Evolutionary conservation across 345 rosid genomes (phyloP).

Genomic region (Eucalyptus guilfoylei): DNA sequence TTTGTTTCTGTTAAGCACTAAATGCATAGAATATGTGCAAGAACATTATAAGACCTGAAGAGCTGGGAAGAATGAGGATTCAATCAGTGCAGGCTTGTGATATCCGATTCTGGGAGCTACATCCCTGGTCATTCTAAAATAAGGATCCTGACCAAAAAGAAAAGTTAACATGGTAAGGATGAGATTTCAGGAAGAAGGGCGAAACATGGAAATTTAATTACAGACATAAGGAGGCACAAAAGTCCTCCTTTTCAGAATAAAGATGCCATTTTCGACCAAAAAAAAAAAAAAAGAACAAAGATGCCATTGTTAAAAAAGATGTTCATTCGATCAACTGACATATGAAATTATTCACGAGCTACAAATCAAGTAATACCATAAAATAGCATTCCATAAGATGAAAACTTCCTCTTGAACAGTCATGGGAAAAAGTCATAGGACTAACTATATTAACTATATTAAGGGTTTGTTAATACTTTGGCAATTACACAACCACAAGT

Average conservation of each 20-base stretch:
- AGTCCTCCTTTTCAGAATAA: neutral
- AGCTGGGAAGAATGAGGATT: conserved; percentile 76
- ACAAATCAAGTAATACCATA: neutral
- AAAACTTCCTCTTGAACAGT: neutral
- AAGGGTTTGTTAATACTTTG: neutral
- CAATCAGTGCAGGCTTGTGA: conserved; percentile 87
- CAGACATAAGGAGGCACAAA: neutral
- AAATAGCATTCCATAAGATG: neutral
- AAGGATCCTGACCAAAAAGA: conserved; percentile 68
- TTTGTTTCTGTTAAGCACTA: neutral
- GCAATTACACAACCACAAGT: neutral
- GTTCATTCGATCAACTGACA: neutral
- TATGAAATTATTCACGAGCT: neutral
- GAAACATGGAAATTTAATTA: neutral
- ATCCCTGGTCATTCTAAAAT: conserved; percentile 97
- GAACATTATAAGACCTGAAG: conserved; percentile 38
- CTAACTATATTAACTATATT: neutral
- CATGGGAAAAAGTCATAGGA: neutral
- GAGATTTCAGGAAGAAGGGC: neutral
- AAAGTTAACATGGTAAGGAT: neutral
- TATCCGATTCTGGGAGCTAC: conserved; percentile 93
- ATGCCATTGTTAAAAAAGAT: neutral
- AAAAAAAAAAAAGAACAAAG: neutral
- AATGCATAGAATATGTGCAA: neutral
- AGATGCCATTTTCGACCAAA: neutral